Conservation (phyloP, 768 basidiomycete species). For the Naematelia aurantialba region DNA sequence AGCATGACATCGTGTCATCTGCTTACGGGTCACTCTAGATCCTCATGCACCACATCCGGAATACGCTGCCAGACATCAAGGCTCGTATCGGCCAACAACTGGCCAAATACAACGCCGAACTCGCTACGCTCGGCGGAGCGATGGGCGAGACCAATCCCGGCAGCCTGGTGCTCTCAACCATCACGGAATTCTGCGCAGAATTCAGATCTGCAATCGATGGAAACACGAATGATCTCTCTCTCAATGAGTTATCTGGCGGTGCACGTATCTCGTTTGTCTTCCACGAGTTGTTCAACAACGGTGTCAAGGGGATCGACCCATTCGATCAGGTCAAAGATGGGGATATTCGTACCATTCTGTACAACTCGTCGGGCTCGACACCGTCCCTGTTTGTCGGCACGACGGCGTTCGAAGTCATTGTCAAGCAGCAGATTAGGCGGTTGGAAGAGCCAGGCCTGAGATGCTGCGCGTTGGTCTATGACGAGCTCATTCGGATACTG, state of each 20-base stretch:
- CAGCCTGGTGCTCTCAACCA: conserved; percentile 90
- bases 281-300: conserved; percentile 96
- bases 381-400: conserved; percentile 96
- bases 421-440: conserved; percentile 97
- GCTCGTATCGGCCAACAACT: conserved; percentile 85
- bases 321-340: conserved; percentile 99
- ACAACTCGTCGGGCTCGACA: conserved; percentile 98
- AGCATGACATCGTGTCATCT: background rate
- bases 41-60: conserved; percentile 97
- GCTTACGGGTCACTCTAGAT: conserved; percentile 58
- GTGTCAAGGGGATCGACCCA: conserved; percentile 91
- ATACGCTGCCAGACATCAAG: conserved; percentile 98
- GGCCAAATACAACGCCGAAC: conserved; percentile 79
- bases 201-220: conserved; percentile 97
- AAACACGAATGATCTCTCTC: conserved; percentile 86
- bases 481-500: conserved; percentile 94
- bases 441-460: conserved; percentile 90
- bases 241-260: conserved; percentile 97
- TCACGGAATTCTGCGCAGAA: conserved; percentile 95
- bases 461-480: conserved; percentile 93
- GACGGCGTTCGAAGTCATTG: conserved; percentile 94
- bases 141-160: conserved; percentile 79
- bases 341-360: conserved; percentile 89
- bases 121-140: conserved; percentile 77
- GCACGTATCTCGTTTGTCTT: conserved; percentile 98